A percentile compares a stretch with the other conserved stretches of the same genome.
These are phyloP conservation scores for Elongisporangium prolatum DNA, from an alignment of 352 stramenopile species.

Conservation along the genomic window DNA sequence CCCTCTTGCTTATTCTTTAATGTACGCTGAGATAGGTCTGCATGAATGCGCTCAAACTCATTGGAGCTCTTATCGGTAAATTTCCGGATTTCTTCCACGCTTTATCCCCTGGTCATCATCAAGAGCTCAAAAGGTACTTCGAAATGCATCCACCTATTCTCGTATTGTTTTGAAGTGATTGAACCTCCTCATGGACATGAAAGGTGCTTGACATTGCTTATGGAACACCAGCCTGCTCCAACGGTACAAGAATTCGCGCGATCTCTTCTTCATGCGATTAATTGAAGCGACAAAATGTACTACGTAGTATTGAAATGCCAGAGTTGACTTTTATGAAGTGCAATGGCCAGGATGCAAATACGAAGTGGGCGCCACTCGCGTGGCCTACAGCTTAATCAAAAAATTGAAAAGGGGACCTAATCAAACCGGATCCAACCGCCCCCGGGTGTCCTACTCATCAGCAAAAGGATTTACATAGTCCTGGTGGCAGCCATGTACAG, in stretches of 20 bases:
- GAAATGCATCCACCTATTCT: background rate
- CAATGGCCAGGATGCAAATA: background rate
- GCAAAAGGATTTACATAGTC: background rate
- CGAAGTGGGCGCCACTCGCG: background rate
- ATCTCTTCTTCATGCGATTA: conserved; percentile 45
- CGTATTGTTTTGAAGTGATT: background rate
- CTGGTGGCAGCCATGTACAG: conserved; percentile 49
- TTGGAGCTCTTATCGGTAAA: conserved; percentile 50
- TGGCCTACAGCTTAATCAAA: background rate
- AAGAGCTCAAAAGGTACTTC: conserved; percentile 26
- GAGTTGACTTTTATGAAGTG: background rate
- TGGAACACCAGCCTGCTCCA: conserved; percentile 19
- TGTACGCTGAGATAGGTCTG: conserved; percentile 17
- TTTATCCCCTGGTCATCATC: conserved; percentile 14
- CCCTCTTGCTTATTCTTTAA: background rate
- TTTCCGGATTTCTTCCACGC: conserved; percentile 29
- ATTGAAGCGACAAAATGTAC: conserved; percentile 1
- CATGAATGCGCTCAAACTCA: conserved; percentile 54
- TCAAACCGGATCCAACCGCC: background rate
- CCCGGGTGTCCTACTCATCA: background rate
- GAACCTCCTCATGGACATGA: background rate
- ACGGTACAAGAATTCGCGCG: conserved; percentile 37
- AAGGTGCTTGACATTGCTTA: conserved; percentile 32
- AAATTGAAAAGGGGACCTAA: background rate
- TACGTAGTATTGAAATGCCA: background rate